Percentiles rank a stretch among this genome's conserved stretches.
Conservation (phyloP, 2,329 filamentous ascomycete species). For the Fusarium metavorans region DNA sequence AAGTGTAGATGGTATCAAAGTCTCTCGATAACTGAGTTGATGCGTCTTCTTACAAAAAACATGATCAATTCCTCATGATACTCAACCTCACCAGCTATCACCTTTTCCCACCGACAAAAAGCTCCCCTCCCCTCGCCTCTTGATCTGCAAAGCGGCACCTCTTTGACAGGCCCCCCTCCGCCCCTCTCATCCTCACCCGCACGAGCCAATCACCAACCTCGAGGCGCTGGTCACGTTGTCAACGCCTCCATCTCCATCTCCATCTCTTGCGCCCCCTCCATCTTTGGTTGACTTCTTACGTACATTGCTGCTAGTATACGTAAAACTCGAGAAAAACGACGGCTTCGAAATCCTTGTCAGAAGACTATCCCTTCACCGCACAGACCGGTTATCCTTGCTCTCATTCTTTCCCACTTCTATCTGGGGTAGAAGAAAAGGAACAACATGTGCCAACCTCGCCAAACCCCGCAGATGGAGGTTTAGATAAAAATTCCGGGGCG, state of each 20-base stretch:
- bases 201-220: slow-evolving; percentile 22
- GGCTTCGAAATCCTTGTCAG: not conserved
- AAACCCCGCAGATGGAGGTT: slow-evolving; percentile 14
- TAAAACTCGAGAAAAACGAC: not conserved
- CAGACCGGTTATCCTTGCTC: not conserved
- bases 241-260: slow-evolving; percentile 27
- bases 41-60: not conserved
- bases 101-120: not conserved
- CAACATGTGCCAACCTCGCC: not conserved
- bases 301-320: not conserved
- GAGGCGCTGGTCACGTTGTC: slow-evolving; percentile 34
- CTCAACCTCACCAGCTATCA: not conserved
- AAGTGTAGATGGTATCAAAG: not conserved
- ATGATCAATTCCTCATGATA: not conserved
- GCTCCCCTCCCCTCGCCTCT: not conserved
- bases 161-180: slow-evolving; percentile 10
- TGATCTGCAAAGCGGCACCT: slow-evolving; percentile 22
- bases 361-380: not conserved
- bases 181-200: slow-evolving; percentile 6
- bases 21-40: rapidly evolving
- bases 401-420: not conserved
- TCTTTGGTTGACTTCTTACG: not conserved
- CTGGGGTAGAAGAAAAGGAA: not conserved
- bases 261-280: not conserved
- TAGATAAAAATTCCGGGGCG: slow-evolving; percentile 1